Conservation (phyloP, 352 stramenopile genomes). For the Phytophthora ramorum region DNA sequence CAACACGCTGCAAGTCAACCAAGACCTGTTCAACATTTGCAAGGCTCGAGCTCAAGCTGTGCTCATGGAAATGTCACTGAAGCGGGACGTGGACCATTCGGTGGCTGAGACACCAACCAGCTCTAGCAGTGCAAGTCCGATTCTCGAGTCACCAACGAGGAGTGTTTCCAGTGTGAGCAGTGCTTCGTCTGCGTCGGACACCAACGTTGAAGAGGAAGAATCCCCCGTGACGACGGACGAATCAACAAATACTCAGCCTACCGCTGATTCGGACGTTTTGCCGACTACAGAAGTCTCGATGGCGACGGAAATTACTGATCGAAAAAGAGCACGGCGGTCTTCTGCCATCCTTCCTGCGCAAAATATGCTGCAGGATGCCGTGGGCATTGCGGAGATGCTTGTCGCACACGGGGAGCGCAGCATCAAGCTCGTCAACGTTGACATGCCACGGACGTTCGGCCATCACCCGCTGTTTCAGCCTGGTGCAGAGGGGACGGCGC, state of each 20-base stretch:
- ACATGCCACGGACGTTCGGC: slow-evolving; percentile 89
- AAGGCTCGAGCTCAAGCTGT: slow-evolving; percentile 77
- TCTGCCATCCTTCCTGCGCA: slow-evolving; percentile 42
- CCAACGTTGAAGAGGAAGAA: slow-evolving; percentile 26
- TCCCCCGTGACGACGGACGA: slow-evolving; percentile 5
- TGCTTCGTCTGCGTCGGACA: slow-evolving; percentile 37
- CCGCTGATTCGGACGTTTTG: slow-evolving; percentile 1
- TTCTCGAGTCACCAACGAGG: slow-evolving; percentile 34
- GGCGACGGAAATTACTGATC: slow-evolving; percentile 15
- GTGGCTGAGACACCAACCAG: slow-evolving; percentile 30
- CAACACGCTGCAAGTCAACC: slow-evolving; percentile 86
- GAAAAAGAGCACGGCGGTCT: slow-evolving; percentile 33
- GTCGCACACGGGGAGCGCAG: slow-evolving; percentile 82
- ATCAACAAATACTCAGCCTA: background rate
- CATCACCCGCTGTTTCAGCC: slow-evolving; percentile 82
- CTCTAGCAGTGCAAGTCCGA: slow-evolving; percentile 24
- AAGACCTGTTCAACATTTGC: slow-evolving; percentile 88
- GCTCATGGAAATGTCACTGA: slow-evolving; percentile 76
- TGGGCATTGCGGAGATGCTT: slow-evolving; percentile 83
- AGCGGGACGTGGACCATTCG: slow-evolving; percentile 58
- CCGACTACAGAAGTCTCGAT: background rate
- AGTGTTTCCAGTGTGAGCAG: slow-evolving; percentile 41
- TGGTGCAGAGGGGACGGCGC: slow-evolving; percentile 72
- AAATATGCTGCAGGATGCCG: slow-evolving; percentile 71
- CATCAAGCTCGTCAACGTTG: slow-evolving; percentile 83